Evolutionary conservation across 2,329 filamentous ascomycete species (phyloP), one percentile per base, ranked within the genome.

Genomic region (Colletotrichum cereale): DNA sequence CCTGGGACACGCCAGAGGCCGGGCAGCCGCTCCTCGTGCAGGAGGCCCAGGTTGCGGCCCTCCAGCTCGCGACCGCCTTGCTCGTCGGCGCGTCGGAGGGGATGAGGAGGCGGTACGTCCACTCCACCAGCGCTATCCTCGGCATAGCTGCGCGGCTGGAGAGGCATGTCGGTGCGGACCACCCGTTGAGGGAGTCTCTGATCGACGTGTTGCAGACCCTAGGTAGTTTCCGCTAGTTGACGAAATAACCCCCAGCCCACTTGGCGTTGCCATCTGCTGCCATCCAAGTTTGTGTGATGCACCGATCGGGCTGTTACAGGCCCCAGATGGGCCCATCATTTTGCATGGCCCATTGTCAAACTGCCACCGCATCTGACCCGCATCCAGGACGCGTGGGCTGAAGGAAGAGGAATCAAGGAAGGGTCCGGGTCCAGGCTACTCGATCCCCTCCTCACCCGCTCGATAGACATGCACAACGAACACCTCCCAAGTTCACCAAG

Each of bases 11-110:
- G 0, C 80, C 85, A 14, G 76, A 80, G 67, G 71, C 21, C 57
- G 75, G 75, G 29, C 73, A 70, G 57, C 61, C 75, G 2, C 60
- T 73, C 8, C 62, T 75, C 0, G 76, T 83, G 4, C 78, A 81
- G n/a, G 89, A 91, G 69, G 85, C 88, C 62, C 82, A 86, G 56
- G 80, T 88, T 5, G 87, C 87, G 2, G 83, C 85, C 36, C 77
- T 91, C 62, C 88, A 90, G 77, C 83, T 92, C 1, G 87, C 86
- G 29, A 84, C 86, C 16, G 82, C 85, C 3, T 76, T 91, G n/a
- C 77, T 91, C 36, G 80, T 76, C 1, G 82, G 83, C 36, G 83
- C 87, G 26, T 84, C 80, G 7, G 74, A 77, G 0, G 86, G 86
- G 0, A 81, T 88, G 80, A 80, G 82, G 67, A 85, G 79, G 74